Percentiles rank a stretch among this genome's conserved stretches.
Conservation (phyloP, 1,284 basidiomycete species). For the Cystobasidium slooffiae region DNA sequence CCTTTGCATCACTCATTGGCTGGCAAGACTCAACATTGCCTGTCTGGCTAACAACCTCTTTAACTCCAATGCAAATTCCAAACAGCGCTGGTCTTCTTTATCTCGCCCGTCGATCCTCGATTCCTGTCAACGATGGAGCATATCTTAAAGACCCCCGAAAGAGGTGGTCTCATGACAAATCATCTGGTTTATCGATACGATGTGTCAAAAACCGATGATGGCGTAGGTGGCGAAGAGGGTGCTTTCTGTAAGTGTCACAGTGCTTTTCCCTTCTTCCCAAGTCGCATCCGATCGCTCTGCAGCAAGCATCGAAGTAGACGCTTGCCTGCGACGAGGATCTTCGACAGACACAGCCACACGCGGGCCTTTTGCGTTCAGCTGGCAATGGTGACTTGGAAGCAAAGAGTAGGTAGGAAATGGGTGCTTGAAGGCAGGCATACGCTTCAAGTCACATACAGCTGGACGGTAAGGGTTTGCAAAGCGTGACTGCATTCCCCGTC, state of each 20-base stretch:
- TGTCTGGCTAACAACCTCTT: slow-evolving; percentile 49
- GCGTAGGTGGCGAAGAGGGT: slow-evolving; percentile 92
- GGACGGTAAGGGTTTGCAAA: too few relatives aligned
- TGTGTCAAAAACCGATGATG: slow-evolving; percentile 73
- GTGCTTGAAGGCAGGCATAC: too few relatives aligned
- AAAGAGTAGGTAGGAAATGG: too few relatives aligned
- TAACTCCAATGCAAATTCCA: not conserved
- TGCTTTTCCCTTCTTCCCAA: not conserved
- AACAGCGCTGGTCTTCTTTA: slow-evolving; percentile 75
- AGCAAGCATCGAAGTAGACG: too few relatives aligned
- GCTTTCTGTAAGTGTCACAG: slow-evolving; percentile 47
- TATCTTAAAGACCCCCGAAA: slow-evolving; percentile 77
- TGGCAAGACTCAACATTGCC: slow-evolving; percentile 46
- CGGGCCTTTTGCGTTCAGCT: too few relatives aligned
- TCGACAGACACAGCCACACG: too few relatives aligned
- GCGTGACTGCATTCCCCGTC: too few relatives aligned
- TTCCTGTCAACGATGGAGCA: slow-evolving; percentile 80
- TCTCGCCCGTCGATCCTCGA: slow-evolving; percentile 77
- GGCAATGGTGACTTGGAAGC: too few relatives aligned
- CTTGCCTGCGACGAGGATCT: too few relatives aligned
- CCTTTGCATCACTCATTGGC: not conserved
- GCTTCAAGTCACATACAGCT: too few relatives aligned
- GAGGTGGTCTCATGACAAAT: slow-evolving; percentile 47
- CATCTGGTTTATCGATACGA: slow-evolving; percentile 72
- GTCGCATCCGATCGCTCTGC: not conserved